These are phyloP conservation scores for Zalaria sp. DNA, from an alignment of 2,329 filamentous ascomycete species.

Conservation along the genomic window DNA sequence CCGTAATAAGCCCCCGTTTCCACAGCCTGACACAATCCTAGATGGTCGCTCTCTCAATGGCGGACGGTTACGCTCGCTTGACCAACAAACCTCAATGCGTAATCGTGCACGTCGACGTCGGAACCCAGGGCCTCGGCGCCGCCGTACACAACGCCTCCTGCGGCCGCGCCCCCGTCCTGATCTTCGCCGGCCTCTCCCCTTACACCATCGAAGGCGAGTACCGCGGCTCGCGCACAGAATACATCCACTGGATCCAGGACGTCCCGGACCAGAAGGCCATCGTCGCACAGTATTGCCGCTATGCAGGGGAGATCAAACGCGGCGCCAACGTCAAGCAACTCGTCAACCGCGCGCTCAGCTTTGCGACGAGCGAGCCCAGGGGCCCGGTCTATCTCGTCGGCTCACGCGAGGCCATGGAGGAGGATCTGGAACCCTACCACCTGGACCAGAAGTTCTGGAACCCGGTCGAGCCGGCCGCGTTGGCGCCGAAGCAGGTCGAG, in stretches of 20 bases:
- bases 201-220: constrained; percentile 67
- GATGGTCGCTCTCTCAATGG: constrained; percentile 79
- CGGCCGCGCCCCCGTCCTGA: constrained; percentile 59
- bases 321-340: constrained; percentile 81
- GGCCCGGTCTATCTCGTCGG: constrained; percentile 71
- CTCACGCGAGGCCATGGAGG: constrained; percentile 71
- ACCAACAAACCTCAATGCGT: constrained; percentile 63
- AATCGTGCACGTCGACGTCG: constrained; percentile 69
- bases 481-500: constrained; percentile 39
- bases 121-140: constrained; percentile 63
- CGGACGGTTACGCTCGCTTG: constrained; percentile 63
- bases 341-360: constrained; percentile 71
- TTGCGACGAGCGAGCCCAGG: constrained; percentile 61
- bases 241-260: constrained; percentile 79
- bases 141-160: constrained; percentile 69
- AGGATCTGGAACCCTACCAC: constrained; percentile 61
- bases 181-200: constrained; percentile 66
- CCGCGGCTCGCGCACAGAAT: constrained; percentile 64
- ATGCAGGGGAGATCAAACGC: constrained; percentile 68
- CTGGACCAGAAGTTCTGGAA: constrained; percentile 59
- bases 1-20: constrained; percentile 1
- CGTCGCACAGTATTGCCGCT: constrained; percentile 72
- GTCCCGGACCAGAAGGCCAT: constrained; percentile 72
- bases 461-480: constrained; percentile 51
- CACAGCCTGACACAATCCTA: constrained; percentile 19